Percentiles rank a stretch among this genome's conserved stretches.
Conservation (phyloP, 768 basidiomycete species). For the Lentinus brumalis region DNA sequence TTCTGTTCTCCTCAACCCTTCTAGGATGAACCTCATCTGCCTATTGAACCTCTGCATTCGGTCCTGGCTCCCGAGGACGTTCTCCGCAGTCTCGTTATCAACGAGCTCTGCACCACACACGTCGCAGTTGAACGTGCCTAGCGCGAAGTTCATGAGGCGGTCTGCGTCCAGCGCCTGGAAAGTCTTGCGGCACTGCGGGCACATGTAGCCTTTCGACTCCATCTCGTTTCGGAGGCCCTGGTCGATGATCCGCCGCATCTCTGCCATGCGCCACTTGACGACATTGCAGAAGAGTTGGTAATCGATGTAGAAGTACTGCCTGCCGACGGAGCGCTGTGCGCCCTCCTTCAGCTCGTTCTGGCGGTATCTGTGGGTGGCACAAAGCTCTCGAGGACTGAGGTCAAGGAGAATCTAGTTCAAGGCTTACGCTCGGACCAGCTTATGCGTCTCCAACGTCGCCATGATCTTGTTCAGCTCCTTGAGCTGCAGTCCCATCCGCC, state of each 20-base stretch:
- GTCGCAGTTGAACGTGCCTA: conserved; percentile 78
- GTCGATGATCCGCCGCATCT: conserved; percentile 90
- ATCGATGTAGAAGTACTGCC: conserved; percentile 96
- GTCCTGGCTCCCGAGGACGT: conserved; percentile 83
- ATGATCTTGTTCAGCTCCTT: conserved; percentile 91
- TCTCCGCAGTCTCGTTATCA: conserved; percentile 91
- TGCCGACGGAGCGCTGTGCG: conserved; percentile 82
- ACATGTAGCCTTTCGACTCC: conserved; percentile 97
- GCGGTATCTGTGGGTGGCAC: conserved; percentile 58
- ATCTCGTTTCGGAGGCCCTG: conserved; percentile 89
- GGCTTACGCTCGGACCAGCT: conserved; percentile 75
- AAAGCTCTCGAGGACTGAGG: not conserved
- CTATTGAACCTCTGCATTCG: conserved; percentile 94
- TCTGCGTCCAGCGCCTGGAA: conserved; percentile 88
- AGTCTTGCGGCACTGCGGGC: conserved; percentile 81
- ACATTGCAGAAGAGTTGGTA: conserved; percentile 96
- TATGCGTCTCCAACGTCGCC: conserved; percentile 76
- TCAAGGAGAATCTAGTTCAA: not conserved
- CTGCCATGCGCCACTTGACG: conserved; percentile 94
- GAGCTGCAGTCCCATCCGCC: conserved; percentile 83
- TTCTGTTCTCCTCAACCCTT: conserved; percentile 88
- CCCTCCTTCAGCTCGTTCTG: conserved; percentile 93
- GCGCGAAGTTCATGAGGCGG: conserved; percentile 73
- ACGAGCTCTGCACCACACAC: conserved; percentile 84
- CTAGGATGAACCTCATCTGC: conserved; percentile 85